Percentiles rank a stretch among this genome's conserved stretches.
Conservation (phyloP, 2,329 filamentous ascomycete genomes). For the Graphiopsis chlorocephala region DNA sequence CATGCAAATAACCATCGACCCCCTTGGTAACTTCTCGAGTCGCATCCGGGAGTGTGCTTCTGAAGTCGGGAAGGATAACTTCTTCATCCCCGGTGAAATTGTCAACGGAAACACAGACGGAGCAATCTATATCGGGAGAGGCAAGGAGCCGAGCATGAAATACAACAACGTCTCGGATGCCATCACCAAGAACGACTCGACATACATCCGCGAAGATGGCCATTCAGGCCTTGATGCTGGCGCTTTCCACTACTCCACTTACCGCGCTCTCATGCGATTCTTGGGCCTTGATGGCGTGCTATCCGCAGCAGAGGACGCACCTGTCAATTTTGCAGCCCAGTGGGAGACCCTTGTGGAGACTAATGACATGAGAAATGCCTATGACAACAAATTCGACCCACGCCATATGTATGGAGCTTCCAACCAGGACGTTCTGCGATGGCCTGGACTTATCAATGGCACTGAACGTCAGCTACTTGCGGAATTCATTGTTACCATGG, state of each 20-base stretch:
- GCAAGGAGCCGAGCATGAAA: slow-evolving; percentile 55
- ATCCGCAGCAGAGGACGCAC: slow-evolving; percentile 53
- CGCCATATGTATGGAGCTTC: slow-evolving; percentile 63
- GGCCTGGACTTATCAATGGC: slow-evolving; percentile 58
- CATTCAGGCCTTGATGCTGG: slow-evolving; percentile 57
- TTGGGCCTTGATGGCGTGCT: slow-evolving; percentile 59
- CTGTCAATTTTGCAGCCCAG: slow-evolving; percentile 52
- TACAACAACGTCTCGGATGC: slow-evolving; percentile 49
- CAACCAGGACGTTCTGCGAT: slow-evolving; percentile 65
- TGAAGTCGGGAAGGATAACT: slow-evolving; percentile 59
- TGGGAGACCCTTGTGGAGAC: slow-evolving; percentile 58
- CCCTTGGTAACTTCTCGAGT: slow-evolving; percentile 57
- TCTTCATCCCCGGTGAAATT: slow-evolving; percentile 63
- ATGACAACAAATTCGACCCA: slow-evolving; percentile 61
- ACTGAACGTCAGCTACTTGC: slow-evolving; percentile 57
- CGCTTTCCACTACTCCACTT: slow-evolving; percentile 63
- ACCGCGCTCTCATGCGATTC: slow-evolving; percentile 61
- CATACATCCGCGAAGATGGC: slow-evolving; percentile 53
- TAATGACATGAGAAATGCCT: slow-evolving; percentile 60
- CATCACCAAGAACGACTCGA: slow-evolving; percentile 47
- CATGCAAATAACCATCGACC: slow-evolving; percentile 61
- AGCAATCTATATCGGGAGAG: slow-evolving; percentile 60
- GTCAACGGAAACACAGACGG: slow-evolving; percentile 62
- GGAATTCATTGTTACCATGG: slow-evolving; percentile 58
- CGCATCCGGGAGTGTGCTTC: slow-evolving; percentile 57